Conservation (phyloP, 108 stramenopile genomes). For the Cyclotella choctawhatcheeana region DNA sequence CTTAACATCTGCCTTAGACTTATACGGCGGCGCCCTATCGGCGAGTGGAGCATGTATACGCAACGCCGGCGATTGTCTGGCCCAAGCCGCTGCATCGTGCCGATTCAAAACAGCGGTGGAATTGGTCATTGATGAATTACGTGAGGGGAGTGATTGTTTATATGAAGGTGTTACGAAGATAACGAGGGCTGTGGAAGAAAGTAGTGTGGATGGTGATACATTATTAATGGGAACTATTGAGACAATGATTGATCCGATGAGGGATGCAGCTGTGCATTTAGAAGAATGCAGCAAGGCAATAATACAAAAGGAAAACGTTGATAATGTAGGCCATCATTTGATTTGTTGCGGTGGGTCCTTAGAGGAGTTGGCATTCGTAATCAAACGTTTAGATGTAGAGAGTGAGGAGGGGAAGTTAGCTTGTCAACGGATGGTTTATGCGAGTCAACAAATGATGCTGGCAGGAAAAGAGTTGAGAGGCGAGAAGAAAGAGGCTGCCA, state of each 20-base stretch:
- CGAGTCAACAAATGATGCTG: constrained; percentile 62
- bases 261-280: constrained; percentile 29
- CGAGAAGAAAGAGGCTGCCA: constrained; percentile 41
- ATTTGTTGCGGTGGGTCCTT: constrained; percentile 49
- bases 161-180: constrained; percentile 58
- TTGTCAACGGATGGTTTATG: constrained; percentile 74
- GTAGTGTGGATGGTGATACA: constrained; percentile 46
- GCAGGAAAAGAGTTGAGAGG: constrained; percentile 73
- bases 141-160: constrained; percentile 77
- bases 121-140: constrained; percentile 80
- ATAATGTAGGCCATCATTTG: constrained; percentile 55
- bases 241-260: constrained; percentile 30
- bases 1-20: constrained; percentile 52
- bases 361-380: constrained; percentile 20
- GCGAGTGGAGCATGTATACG: constrained; percentile 70
- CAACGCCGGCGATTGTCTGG: constrained; percentile 75
- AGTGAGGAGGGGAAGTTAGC: constrained; percentile 41
- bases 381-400: constrained; percentile 21
- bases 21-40: constrained; percentile 82
- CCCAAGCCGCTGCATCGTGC: constrained; percentile 83
- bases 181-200: constrained; percentile 56
- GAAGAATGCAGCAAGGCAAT: constrained; percentile 67
- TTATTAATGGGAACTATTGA: constrained; percentile 32
- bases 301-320: constrained; percentile 44
- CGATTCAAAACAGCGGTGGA: constrained; percentile 81